These are phyloP conservation scores for Chaetomiaceae sp. DNA, from an alignment of 2,329 filamentous ascomycete genomes.

Conservation along the genomic window DNA sequence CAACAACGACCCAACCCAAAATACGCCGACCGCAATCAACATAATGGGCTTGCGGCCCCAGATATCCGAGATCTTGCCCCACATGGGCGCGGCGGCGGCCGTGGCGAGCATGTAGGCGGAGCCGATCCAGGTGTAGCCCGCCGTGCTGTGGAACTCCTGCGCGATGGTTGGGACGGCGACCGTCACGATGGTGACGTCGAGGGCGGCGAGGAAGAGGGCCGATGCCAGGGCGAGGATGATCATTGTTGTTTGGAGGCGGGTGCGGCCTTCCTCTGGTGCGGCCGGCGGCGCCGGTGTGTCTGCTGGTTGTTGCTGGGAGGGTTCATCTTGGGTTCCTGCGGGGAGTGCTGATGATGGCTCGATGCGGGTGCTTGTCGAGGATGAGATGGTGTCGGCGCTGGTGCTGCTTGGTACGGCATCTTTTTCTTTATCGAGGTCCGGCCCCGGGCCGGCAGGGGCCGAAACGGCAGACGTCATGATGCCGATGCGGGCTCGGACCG, in stretches of 20 bases:
- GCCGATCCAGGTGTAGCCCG: constrained; percentile 75
- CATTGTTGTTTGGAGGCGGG: constrained; percentile 30
- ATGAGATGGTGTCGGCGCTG: neutral
- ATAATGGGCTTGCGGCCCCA: constrained; percentile 54
- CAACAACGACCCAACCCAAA: constrained; percentile 49
- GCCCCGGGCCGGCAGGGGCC: neutral
- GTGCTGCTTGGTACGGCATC: neutral
- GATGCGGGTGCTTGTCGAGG: no score
- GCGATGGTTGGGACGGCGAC: constrained; percentile 60
- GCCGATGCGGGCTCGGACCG: neutral
- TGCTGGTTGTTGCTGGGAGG: neutral
- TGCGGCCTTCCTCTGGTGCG: constrained; percentile 30
- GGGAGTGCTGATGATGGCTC: neutral
- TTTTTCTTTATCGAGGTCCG: neutral
- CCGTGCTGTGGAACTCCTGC: constrained; percentile 53
- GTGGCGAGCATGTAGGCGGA: constrained; percentile 67
- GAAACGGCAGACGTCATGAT: neutral
- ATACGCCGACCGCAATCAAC: constrained; percentile 43
- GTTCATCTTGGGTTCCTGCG: neutral
- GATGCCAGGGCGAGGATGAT: constrained; percentile 38
- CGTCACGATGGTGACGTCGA: constrained; percentile 55
- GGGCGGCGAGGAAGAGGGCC: constrained; percentile 42
- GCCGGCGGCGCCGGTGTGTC: neutral
- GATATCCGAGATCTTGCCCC: constrained; percentile 60
- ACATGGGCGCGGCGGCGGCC: constrained; percentile 64